Conservation (phyloP, 441 rosid species). For the Aleurites moluccanus region DNA sequence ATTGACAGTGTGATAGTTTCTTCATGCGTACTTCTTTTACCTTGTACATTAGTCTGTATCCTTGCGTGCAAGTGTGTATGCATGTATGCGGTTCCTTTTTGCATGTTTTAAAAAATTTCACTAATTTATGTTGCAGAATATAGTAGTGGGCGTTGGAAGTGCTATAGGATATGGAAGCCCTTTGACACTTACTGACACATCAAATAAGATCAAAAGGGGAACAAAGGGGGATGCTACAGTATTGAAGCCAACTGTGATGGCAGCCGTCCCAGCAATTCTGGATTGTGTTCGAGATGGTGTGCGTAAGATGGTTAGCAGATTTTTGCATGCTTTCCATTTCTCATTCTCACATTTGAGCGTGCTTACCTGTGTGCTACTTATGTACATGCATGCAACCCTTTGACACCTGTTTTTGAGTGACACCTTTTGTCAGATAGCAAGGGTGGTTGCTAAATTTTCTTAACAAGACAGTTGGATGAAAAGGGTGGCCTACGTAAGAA, state of each 20-base stretch:
- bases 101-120: slow-evolving; percentile 15
- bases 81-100: neutral
- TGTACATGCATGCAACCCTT: neutral
- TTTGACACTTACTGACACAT: slow-evolving; percentile 93
- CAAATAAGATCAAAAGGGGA: slow-evolving; percentile 86
- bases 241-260: slow-evolving; percentile 85
- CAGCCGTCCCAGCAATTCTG: slow-evolving; percentile 99
- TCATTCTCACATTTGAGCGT: neutral
- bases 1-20: slow-evolving; percentile 7
- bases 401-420: neutral
- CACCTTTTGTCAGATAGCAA: neutral
- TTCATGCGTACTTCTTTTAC: neutral
- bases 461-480: slow-evolving; percentile 60
- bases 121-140: slow-evolving; percentile 46
- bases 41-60: neutral
- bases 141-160: slow-evolving; percentile 82
- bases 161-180: slow-evolving; percentile 96
- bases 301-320: slow-evolving; percentile 66
- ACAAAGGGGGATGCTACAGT: slow-evolving; percentile 87
- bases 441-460: neutral
- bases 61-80: neutral
- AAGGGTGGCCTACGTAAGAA: slow-evolving; percentile 82
- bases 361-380: neutral
- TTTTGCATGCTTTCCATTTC: slow-evolving; percentile 1
- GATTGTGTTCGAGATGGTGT: slow-evolving; percentile 99